These are phyloP conservation scores for Plasmodium gallinaceum DNA, from an alignment of 169 alveolate species.

Conservation along the genomic window DNA sequence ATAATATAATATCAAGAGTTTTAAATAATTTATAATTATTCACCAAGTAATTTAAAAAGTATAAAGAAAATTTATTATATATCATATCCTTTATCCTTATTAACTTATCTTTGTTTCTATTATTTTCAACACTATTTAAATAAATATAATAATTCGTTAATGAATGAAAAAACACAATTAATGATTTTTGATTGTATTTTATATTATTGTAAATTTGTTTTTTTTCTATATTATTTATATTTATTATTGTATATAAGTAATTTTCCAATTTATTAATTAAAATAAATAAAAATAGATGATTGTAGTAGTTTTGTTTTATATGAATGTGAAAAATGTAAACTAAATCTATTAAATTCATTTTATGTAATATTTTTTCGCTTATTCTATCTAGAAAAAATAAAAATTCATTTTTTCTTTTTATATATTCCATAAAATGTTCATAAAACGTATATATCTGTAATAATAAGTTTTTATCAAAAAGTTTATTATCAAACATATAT, in stretches of 20 bases:
- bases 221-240: not conserved
- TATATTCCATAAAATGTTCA: conserved; percentile 15
- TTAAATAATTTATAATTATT: conserved; percentile 15
- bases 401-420: conserved; percentile 29
- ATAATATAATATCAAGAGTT: conserved; percentile 7
- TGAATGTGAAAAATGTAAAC: conserved; percentile 57
- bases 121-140: conserved; percentile 6
- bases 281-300: conserved; percentile 54
- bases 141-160: conserved; percentile 40
- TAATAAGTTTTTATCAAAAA: conserved; percentile 15
- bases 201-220: conserved; percentile 7
- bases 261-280: conserved; percentile 17
- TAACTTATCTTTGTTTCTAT: conserved; percentile 23
- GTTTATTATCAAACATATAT: conserved; percentile 46
- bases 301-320: conserved; percentile 44
- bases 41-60: conserved; percentile 1
- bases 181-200: conserved; percentile 29
- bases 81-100: conserved; percentile 6
- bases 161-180: conserved; percentile 45
- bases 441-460: conserved; percentile 29
- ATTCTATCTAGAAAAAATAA: conserved; percentile 66
- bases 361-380: conserved; percentile 23
- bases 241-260: not conserved
- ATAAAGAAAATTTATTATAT: conserved; percentile 9
- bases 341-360: conserved; percentile 41